Percentiles rank a stretch among this genome's conserved stretches.
Conservation (phyloP, 1,139 yeast genomes). For the Saccharomyces hybrid region DNA sequence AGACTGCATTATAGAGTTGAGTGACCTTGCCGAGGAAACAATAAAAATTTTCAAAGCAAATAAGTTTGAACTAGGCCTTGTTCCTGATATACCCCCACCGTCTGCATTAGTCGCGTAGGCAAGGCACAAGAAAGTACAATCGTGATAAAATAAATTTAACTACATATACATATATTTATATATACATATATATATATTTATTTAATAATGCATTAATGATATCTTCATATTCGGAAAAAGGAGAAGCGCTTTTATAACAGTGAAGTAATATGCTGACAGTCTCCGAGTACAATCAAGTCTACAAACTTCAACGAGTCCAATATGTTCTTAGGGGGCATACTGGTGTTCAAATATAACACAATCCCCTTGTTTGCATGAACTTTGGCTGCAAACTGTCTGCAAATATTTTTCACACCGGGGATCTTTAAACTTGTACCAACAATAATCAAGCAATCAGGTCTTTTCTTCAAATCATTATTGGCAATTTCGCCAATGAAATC, state of each 20-base stretch:
- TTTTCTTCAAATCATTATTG: constrained; percentile 52
- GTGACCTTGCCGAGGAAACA: constrained; percentile 39
- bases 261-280: constrained; percentile 41
- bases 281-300: constrained; percentile 51
- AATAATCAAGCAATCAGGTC: constrained; percentile 70
- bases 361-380: constrained; percentile 54
- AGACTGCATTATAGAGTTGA: constrained; percentile 25
- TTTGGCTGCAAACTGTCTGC: constrained; percentile 57
- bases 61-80: constrained; percentile 51
- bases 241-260: constrained; percentile 5
- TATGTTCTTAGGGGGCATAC: constrained; percentile 42
- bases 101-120: constrained; percentile 13
- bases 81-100: constrained; percentile 83
- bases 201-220: not conserved
- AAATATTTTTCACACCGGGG: constrained; percentile 76
- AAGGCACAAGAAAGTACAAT: not conserved
- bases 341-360: constrained; percentile 50
- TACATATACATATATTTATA: not conserved
- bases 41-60: constrained; percentile 44
- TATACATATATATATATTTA: not conserved
- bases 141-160: too few species aligned
- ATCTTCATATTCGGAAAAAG: not conserved
- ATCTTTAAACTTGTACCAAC: constrained; percentile 84
- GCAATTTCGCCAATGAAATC: constrained; percentile 72
- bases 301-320: constrained; percentile 45